Evolutionary conservation across 306 rosid genomes (phyloP).

Genomic region (Dalbergia cochinchinensis): DNA sequence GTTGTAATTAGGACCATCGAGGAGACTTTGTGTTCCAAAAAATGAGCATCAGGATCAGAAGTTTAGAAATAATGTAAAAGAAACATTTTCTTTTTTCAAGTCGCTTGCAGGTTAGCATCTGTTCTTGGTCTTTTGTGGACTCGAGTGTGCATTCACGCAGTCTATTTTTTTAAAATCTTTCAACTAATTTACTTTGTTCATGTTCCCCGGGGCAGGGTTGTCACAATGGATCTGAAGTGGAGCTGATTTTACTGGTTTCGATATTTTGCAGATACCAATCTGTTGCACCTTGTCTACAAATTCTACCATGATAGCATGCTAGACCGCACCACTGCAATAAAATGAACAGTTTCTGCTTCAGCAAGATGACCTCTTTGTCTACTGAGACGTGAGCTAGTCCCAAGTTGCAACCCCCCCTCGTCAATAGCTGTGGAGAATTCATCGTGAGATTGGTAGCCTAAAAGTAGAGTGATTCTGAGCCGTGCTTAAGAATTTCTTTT

Average conservation of each 20-base stretch:
- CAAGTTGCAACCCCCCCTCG: slow-evolving; percentile 2
- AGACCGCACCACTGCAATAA: slow-evolving; percentile 22
- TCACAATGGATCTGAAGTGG: neutral
- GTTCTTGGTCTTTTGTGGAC: neutral
- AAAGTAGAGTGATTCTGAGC: slow-evolving; percentile 14
- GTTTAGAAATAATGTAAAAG: slow-evolving; percentile 11
- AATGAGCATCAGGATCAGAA: slow-evolving; percentile 48
- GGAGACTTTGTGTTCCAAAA: slow-evolving; percentile 63
- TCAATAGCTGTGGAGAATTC: slow-evolving; percentile 17
- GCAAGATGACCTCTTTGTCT: slow-evolving; percentile 38
- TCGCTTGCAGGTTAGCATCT: slow-evolving; percentile 46
- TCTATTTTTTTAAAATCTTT: neutral
- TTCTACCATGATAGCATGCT: neutral
- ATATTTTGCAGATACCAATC: slow-evolving; percentile 28
- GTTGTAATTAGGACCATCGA: slow-evolving; percentile 84
- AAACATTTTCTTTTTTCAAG: slow-evolving; percentile 12
- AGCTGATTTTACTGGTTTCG: slow-evolving; percentile 29
- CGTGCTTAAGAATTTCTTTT: slow-evolving; percentile 14
- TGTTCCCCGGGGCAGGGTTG: slow-evolving; percentile 40
- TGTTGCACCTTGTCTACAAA: slow-evolving; percentile 24
- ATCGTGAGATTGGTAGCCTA: slow-evolving; percentile 13
- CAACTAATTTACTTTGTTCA: slow-evolving; percentile 37
- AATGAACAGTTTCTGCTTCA: slow-evolving; percentile 31
- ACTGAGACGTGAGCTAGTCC: slow-evolving; percentile 11
- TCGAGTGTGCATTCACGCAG: neutral